A percentile compares a stretch with the other conserved stretches of the same genome.
phyloP scores from a whole-genome alignment of 2,329 filamentous ascomycete species.

The Colletotrichum musicola region DNA sequence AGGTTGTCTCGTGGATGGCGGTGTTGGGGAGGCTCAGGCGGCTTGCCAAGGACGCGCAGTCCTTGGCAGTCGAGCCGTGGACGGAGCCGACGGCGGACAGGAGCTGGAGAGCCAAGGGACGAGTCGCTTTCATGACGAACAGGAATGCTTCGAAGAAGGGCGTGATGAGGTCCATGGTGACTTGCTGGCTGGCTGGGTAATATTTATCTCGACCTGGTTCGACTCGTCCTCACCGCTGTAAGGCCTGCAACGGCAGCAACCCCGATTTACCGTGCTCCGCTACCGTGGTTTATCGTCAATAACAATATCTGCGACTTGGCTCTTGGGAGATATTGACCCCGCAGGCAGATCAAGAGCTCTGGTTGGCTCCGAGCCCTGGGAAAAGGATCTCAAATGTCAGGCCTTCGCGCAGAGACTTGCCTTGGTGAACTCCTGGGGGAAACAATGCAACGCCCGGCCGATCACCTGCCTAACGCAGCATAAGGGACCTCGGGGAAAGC shows the following conservation, averaged over 20 bases:
- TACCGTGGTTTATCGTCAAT: conserved; percentile 16
- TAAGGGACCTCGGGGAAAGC: background rate
- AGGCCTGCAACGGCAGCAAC: background rate
- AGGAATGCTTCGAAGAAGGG: too few species aligned
- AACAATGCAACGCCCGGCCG: background rate
- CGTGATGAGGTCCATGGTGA: too few species aligned
- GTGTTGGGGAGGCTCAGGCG: conserved; percentile 42
- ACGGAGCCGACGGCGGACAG: background rate
- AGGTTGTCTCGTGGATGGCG: conserved; percentile 41
- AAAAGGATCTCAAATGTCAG: background rate
- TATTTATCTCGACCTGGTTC: background rate
- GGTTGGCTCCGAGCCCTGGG: conserved; percentile 4
- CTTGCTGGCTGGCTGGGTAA: background rate
- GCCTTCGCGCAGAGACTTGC: background rate
- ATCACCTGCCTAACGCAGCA: conserved; percentile 20
- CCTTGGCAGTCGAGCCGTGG: background rate
- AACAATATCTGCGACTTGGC: background rate
- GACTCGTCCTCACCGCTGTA: background rate
- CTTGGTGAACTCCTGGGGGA: background rate
- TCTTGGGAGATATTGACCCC: background rate
- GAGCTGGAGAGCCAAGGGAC: background rate
- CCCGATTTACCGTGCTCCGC: conserved; percentile 19
- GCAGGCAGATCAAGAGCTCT: conserved; percentile 7
- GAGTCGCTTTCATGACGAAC: conserved; percentile 2
- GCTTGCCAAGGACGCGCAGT: conserved; percentile 21